Evolutionary conservation across 2,329 filamentous ascomycete genomes (phyloP).

Genomic region (Ceratocystis variospora): DNA sequence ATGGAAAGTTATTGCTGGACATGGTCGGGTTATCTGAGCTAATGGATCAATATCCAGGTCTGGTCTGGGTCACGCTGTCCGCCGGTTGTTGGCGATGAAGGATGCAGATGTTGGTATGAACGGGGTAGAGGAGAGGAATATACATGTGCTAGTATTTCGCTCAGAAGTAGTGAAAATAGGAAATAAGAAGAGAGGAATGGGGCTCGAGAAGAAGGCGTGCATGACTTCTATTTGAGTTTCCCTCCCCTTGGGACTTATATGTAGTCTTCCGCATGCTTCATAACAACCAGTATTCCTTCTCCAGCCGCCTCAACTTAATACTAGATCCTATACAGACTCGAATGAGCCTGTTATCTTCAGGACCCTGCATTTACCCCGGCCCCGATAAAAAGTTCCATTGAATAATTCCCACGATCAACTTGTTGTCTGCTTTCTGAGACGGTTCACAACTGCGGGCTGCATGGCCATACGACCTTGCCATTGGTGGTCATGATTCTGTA

Average conservation of each 20-base stretch:
- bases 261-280: neutral
- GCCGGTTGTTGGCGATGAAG: neutral
- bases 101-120: neutral
- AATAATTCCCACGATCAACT: neutral
- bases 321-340: neutral
- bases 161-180: neutral
- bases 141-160: no score
- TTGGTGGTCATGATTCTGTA: constrained; percentile 15
- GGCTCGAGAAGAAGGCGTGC: neutral
- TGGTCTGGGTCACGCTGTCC: neutral
- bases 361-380: neutral
- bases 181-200: neutral
- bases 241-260: neutral
- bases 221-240: neutral
- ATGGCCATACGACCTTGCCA: neutral
- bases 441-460: neutral
- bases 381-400: neutral
- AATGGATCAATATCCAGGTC: neutral
- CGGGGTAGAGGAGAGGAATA: no score
- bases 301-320: neutral
- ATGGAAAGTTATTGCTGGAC: constrained; percentile 30
- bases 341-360: neutral
- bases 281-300: neutral
- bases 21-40: constrained; percentile 20
- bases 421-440: neutral